Base-by-base conservation (phyloP, 129 eudicot species). In the Lonicera japonica region DNA sequence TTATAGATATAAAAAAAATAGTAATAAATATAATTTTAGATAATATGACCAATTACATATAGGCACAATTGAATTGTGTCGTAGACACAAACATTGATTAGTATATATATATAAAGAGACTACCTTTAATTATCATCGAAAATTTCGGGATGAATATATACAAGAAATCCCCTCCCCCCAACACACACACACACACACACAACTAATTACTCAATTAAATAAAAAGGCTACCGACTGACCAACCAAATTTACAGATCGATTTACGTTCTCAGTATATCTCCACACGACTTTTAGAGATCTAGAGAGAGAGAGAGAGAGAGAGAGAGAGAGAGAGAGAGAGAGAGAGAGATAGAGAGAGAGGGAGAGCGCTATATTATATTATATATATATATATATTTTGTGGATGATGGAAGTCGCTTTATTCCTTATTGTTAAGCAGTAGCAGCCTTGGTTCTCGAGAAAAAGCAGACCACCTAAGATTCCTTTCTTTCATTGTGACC, bases 141-240 rank as follows among this genome's bases (percentile, higher is more conserved):
- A 52, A 39, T 61, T 43, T 60, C 52, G 75, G 75, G 75, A 70
- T 70, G 40, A 52, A 43, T 61, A 53, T 12, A 60, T n/a, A n/a
- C n/a, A n/a, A n/a, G n/a, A n/a, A n/a, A n/a, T n/a, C n/a, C n/a
- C n/a, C n/a, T n/a, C n/a, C n/a, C n/a, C n/a, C n/a, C n/a, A n/a
- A 46, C 10, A 25, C 17, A 12, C 5, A 41, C 41, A 53, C 22
- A 17, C 2, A 21, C 2, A 54, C 50, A n/a, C 14, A n/a, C 60
- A 41, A 54, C 25, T 52, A 13, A 43, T 56, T 56, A 21, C 70
- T 56, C 55, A 54, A 38, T 21, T 29, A 10, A 53, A 22, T 54
- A 46, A 34, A 38, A 56, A 43, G 80, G 57, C 63, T 54, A 68
- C 58, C 29, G 48, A 47, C 73, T 61, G 73, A 74, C 73, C 57